Percentiles rank a stretch among this genome's conserved stretches.
Conservation (phyloP, 2,329 filamentous ascomycete species). For the Penicillium brevicompactum region DNA sequence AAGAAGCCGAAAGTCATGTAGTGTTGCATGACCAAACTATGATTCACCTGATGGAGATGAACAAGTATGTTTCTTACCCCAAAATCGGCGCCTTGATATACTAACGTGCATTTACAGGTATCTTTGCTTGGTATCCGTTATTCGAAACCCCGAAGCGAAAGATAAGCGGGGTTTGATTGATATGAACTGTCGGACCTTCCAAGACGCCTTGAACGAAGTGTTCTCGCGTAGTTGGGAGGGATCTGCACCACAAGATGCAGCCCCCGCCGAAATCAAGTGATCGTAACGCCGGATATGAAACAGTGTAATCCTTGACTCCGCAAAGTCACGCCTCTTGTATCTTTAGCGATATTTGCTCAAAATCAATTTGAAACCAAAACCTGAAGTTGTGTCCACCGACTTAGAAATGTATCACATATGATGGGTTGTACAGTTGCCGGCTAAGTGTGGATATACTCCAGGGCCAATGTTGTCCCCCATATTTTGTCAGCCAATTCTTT, state of each 20-base stretch:
- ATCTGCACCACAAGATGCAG: conserved; percentile 9
- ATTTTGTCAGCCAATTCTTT: conserved; percentile 7
- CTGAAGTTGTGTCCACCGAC: background rate
- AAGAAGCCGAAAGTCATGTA: conserved; percentile 64
- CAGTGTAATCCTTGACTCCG: background rate
- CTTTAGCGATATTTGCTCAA: conserved; percentile 1
- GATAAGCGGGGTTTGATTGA: conserved; percentile 67
- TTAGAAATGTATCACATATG: background rate
- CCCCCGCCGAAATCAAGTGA: conserved; percentile 8
- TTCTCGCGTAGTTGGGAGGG: conserved; percentile 56
- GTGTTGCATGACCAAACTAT: conserved; percentile 62
- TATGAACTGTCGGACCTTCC: conserved; percentile 67
- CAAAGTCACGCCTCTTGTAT: background rate
- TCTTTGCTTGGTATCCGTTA: conserved; percentile 65
- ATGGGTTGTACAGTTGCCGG: background rate
- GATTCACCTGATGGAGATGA: conserved; percentile 69
- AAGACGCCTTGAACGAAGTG: conserved; percentile 63
- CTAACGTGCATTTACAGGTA: conserved; percentile 49
- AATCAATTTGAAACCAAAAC: background rate
- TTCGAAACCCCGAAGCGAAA: conserved; percentile 65
- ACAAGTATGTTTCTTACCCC: conserved; percentile 54
- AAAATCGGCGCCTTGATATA: background rate
- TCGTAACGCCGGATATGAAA: background rate
- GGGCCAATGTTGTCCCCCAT: background rate
- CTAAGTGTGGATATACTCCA: background rate